These are phyloP conservation scores for Pulveroboletus frians DNA, from an alignment of 768 basidiomycete species.

Conservation along the genomic window DNA sequence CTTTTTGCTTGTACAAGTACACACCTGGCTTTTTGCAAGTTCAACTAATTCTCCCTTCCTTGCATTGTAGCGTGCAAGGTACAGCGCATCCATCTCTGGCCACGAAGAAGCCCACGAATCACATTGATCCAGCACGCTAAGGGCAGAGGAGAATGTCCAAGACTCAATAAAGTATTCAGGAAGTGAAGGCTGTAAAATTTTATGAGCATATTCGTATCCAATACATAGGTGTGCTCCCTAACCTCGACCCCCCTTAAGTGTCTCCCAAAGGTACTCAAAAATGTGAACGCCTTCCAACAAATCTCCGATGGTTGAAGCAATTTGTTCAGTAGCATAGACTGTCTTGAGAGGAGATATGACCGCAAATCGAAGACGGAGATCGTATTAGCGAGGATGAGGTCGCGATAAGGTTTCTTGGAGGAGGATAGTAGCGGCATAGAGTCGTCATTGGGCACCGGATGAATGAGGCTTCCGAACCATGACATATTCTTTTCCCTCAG, in stretches of 20 bases:
- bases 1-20: constrained; percentile 5
- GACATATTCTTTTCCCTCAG: constrained; percentile 78
- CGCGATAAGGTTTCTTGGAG: constrained; percentile 79
- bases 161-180: constrained; percentile 79
- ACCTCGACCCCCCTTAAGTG: constrained; percentile 76
- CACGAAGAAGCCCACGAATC: constrained; percentile 60
- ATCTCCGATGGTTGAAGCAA: constrained; percentile 66
- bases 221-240: constrained; percentile 10
- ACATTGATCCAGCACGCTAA: constrained; percentile 77
- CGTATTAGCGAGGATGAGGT: constrained; percentile 82
- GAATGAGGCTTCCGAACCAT: constrained; percentile 88
- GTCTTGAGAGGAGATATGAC: constrained; percentile 82
- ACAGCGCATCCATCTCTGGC: constrained; percentile 40
- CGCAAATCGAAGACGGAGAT: constrained; percentile 95
- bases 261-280: constrained; percentile 72
- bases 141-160: constrained; percentile 89
- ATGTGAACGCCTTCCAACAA: constrained; percentile 62
- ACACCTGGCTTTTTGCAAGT: constrained; percentile 81
- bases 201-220: constrained; percentile 15
- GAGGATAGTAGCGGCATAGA: constrained; percentile 74
- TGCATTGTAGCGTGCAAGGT: constrained; percentile 55
- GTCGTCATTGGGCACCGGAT: constrained; percentile 66
- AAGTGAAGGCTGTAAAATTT: constrained; percentile 39
- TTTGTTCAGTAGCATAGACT: constrained; percentile 71
- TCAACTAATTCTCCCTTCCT: constrained; percentile 87